Base-by-base conservation (phyloP, 495 filamentous ascomycete genomes). In the Parathielavia appendiculata region DNA sequence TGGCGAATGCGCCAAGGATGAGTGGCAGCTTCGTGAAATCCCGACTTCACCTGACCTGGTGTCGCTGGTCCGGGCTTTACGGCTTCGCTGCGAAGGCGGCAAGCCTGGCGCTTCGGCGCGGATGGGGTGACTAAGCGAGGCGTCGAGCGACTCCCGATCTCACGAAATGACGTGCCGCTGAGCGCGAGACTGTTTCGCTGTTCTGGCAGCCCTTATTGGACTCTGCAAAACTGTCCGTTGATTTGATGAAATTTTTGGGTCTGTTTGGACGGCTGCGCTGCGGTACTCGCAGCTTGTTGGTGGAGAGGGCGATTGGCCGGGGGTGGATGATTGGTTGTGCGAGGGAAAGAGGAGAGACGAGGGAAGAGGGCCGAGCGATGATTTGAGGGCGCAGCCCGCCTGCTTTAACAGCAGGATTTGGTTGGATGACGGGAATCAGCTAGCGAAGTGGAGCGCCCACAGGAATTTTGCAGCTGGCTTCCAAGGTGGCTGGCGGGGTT, bases 271-370 rank as follows among this genome's bases (percentile, higher is more conserved):
- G 57, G 64, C 57, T 61, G 60, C 52, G 54, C 51, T 51, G 60
- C 63, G 60, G 64, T 39, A 2, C 26, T 65, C 30, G 58, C 56
- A 62, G 35, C 59, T 49, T 58, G 58, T 48, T 54, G 57, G 68
- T 72, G 66, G 68, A 66, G 70, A 60, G 66, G 56, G 54, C 60
- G 60, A 61, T 64, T 67, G 67, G 26, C 26, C 26, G 26, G 26
- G 26, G 66, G 60, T 62, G 71, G 50, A 62, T 75, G 72, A 73
- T 75, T 75, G 72, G 71, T 70, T 66, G 71, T 72, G 63, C 68
- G 67, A 73, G 67, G 67, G 59, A 64, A 71, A 68, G 57, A 68
- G 66, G 70, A 74, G 70, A 71, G 66, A 73, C 66, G 64, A 64
- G 66, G 65, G 65, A 59, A 68, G 64, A 58, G 26, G 26, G 57